phyloP scores from a whole-genome alignment of 2,329 filamentous ascomycete species.

The Cytospora leucostoma region DNA sequence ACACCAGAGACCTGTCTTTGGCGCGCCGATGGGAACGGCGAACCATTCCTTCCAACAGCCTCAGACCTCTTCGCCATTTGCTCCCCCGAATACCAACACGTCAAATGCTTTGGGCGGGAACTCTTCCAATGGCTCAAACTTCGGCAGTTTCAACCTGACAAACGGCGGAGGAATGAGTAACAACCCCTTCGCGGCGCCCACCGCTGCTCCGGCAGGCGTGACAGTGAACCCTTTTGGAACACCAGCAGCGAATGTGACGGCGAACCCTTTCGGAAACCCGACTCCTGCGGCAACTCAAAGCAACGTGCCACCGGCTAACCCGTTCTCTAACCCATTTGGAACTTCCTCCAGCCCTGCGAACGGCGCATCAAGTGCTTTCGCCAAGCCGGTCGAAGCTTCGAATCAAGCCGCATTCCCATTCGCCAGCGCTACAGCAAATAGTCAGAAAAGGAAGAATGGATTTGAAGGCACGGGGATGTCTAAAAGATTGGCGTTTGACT shows the following conservation, averaged over 20 bases:
- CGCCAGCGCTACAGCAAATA: conserved; percentile 7
- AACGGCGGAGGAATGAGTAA: conserved; percentile 14
- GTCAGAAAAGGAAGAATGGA: conserved; percentile 25
- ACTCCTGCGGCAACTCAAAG: conserved; percentile 6
- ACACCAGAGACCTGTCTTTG: conserved; percentile 21
- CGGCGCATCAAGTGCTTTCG: conserved; percentile 8
- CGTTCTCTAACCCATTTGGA: conserved; percentile 22
- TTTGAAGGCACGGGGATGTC: conserved; percentile 18
- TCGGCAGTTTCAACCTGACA: conserved; percentile 17
- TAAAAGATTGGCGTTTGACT: conserved; percentile 17
- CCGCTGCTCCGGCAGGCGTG: conserved; percentile 5
- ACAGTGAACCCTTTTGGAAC: conserved; percentile 29
- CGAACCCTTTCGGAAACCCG: conserved; percentile 16
- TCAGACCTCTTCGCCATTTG: conserved; percentile 10
- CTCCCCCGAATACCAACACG: conserved; percentile 2
- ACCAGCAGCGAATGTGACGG: conserved; percentile 10
- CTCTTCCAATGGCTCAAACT: conserved; percentile 8
- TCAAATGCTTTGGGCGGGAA: conserved; percentile 12
- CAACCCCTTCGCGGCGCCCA: conserved; percentile 25
- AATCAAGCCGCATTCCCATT: neutral
- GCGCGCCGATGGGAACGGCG: conserved; percentile 11
- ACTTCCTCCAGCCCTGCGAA: conserved; percentile 7
- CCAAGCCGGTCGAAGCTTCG: conserved; percentile 6
- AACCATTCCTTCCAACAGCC: conserved; percentile 3
- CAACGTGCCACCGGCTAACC: conserved; percentile 16